Evolutionary conservation across 805 yeast genomes (phyloP).

Genomic region (Blastobotrys mokoenaii): DNA sequence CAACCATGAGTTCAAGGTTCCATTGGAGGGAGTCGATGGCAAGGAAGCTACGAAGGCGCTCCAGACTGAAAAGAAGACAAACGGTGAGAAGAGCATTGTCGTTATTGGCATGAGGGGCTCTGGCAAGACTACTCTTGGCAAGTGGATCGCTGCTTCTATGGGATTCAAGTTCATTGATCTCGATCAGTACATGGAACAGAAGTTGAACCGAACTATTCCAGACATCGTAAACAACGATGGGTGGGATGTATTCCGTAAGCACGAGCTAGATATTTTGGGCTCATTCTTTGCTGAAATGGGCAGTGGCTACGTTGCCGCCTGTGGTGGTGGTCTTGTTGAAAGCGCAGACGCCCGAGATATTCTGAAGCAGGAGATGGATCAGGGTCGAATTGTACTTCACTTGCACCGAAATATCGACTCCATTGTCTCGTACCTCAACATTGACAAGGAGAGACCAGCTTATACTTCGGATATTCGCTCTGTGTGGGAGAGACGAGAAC

Average conservation of each 20-base stretch:
- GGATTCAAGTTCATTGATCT: conserved; percentile 61
- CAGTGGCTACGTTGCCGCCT: conserved; percentile 63
- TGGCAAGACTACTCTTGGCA: conserved; percentile 82
- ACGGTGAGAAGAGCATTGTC: conserved; percentile 50
- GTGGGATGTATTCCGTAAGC: conserved; percentile 79
- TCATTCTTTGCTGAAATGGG: conserved; percentile 37
- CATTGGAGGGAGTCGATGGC: conserved; percentile 49
- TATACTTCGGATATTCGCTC: conserved; percentile 67
- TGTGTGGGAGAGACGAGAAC: conserved; percentile 79
- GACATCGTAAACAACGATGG: conserved; percentile 54
- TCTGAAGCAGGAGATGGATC: conserved; percentile 44
- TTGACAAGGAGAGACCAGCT: conserved; percentile 84
- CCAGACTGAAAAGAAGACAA: conserved; percentile 38
- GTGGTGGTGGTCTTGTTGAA: conserved; percentile 97
- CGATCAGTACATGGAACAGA: conserved; percentile 61
- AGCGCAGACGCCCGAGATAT: conserved; percentile 53
- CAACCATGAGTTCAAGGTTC: conserved; percentile 55
- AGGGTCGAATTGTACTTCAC: conserved; percentile 79
- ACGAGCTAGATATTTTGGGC: conserved; percentile 52
- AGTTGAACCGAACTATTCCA: conserved; percentile 32
- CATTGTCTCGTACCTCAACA: conserved; percentile 63
- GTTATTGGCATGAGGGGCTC: conserved; percentile 98
- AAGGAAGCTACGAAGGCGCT: background rate
- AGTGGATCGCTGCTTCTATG: conserved; percentile 63
- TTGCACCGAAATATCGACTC: conserved; percentile 81